Percentiles rank a stretch among this genome's conserved stretches.
Evolutionary conservation across 768 basidiomycete species (phyloP).

Genomic region (Udeniomyces megalosporus): DNA sequence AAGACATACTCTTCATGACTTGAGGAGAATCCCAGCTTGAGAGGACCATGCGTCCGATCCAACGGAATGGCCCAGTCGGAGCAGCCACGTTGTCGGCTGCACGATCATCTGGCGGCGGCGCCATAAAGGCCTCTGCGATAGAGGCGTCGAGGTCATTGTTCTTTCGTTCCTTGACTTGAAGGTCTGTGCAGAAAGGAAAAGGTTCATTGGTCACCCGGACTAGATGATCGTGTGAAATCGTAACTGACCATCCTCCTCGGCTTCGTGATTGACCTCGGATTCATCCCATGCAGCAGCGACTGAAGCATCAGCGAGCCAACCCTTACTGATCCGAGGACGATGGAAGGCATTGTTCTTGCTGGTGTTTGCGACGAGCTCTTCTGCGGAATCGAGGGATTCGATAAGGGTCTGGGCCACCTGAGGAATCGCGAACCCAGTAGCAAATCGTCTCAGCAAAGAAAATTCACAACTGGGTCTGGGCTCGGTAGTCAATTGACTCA

Average conservation of each 20-base stretch:
- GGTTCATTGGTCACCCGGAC: no score
- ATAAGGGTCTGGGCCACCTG: constrained; percentile 5
- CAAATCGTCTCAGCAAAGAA: no score
- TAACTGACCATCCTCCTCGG: neutral
- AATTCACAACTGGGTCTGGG: no score
- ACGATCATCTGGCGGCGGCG: neutral
- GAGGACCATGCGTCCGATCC: neutral
- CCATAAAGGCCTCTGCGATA: neutral
- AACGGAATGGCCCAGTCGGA: neutral
- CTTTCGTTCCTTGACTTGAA: no score
- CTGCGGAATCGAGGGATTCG: neutral
- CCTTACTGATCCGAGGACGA: neutral
- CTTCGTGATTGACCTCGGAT: neutral
- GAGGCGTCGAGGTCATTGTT: neutral
- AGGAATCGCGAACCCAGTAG: no score
- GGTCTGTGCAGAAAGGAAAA: no score
- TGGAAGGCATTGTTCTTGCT: neutral
- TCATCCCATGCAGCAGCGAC: constrained; percentile 11
- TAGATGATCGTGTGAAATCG: neutral
- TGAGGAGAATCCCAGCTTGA: neutral
- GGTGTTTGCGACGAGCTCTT: neutral
- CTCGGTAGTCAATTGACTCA: no score
- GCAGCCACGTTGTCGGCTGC: neutral
- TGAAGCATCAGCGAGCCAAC: constrained; percentile 8
- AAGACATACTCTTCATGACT: neutral